Conservation (phyloP, 192 early-diverging fungal genomes). For the Coemansia furcata region DNA sequence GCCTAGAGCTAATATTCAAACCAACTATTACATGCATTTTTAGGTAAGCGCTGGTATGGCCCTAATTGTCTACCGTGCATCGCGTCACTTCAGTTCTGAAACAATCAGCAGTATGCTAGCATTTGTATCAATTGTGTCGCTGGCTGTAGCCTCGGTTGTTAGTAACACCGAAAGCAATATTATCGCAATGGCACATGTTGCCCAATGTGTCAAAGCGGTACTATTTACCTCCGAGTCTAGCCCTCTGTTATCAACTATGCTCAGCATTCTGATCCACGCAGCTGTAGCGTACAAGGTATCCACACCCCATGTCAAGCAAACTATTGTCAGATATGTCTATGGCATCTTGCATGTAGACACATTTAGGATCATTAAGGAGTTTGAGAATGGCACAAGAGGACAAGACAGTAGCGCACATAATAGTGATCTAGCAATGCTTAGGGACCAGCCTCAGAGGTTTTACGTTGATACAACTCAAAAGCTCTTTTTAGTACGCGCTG, state of each 20-base stretch:
- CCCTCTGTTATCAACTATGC: background rate
- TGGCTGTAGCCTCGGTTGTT: background rate
- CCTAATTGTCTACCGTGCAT: background rate
- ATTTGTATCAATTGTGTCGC: background rate
- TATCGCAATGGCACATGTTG: background rate
- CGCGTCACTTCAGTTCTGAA: background rate
- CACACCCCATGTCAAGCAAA: background rate
- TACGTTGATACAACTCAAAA: background rate
- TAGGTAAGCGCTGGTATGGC: background rate
- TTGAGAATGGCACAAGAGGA: background rate
- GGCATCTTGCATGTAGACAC: background rate
- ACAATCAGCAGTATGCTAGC: background rate
- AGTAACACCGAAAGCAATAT: background rate
- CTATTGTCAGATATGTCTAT: background rate
- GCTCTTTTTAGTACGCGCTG: constrained; percentile 1
- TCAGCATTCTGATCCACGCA: background rate
- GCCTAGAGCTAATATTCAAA: background rate
- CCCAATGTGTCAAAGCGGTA: background rate
- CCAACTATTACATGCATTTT: background rate
- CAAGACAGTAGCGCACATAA: background rate
- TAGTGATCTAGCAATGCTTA: background rate
- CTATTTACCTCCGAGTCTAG: background rate
- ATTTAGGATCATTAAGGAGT: background rate
- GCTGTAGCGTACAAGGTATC: background rate
- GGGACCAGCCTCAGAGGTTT: background rate